A percentile compares a stretch with the other conserved stretches of the same genome.
phyloP scores from a whole-genome alignment of 1,139 yeast genomes.

The Williopsis jadinii region DNA sequence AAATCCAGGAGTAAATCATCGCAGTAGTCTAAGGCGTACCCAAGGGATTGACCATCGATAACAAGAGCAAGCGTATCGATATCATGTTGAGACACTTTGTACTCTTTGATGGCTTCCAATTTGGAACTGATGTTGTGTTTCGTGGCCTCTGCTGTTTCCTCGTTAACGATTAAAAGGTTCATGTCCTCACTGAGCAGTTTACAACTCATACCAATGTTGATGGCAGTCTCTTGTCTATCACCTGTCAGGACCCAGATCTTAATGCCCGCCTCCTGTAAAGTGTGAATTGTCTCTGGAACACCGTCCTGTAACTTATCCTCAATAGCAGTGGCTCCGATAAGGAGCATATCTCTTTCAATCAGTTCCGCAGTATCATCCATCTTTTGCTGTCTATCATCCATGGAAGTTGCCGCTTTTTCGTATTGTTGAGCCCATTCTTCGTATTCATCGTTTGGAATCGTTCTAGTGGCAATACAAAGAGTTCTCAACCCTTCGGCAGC shows the following conservation, averaged over 20 bases:
- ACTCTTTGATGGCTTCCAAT: conserved; percentile 64
- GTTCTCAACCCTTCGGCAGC: conserved; percentile 97
- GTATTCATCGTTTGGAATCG: conserved; percentile 75
- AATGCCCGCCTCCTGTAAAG: conserved; percentile 92
- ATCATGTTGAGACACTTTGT: conserved; percentile 58
- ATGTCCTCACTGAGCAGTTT: conserved; percentile 90
- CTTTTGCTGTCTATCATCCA: conserved; percentile 66
- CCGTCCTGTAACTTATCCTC: conserved; percentile 98
- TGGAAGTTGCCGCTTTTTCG: conserved; percentile 75
- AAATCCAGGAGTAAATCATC: conserved; percentile 75
- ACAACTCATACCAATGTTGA: conserved; percentile 98
- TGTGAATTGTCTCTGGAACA: conserved; percentile 94
- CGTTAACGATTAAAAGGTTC: conserved; percentile 87
- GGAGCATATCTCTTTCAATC: conserved; percentile 71
- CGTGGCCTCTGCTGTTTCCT: conserved; percentile 72
- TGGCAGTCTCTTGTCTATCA: conserved; percentile 98
- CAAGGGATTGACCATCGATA: conserved; percentile 89
- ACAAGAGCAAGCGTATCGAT: conserved; percentile 80
- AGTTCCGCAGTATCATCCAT: conserved; percentile 81
- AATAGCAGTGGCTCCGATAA: conserved; percentile 96
- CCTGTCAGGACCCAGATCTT: conserved; percentile 98
- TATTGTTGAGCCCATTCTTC: conserved; percentile 51
- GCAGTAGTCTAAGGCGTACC: conserved; percentile 77
- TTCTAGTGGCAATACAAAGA: conserved; percentile 83
- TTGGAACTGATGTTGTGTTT: conserved; percentile 66